Evolutionary conservation across 495 filamentous ascomycete species (phyloP).

Genomic region (Tuber umbilicatum): DNA sequence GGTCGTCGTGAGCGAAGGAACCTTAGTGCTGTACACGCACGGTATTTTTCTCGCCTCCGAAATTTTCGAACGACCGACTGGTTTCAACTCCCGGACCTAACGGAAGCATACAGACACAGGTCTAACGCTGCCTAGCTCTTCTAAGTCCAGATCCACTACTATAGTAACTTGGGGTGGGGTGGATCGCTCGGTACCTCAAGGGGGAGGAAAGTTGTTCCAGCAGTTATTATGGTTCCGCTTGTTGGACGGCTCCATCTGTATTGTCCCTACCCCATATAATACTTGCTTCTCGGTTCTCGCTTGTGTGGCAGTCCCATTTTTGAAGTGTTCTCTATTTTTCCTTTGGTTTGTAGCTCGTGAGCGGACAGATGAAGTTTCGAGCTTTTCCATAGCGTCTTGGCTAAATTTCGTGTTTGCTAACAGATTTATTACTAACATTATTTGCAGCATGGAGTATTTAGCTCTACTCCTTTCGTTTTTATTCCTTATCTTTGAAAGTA

Average conservation of each 20-base stretch:
- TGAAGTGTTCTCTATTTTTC: background rate
- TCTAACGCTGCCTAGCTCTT: background rate
- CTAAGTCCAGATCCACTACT: background rate
- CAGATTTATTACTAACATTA: background rate
- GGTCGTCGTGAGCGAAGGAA: background rate
- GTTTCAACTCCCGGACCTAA: background rate
- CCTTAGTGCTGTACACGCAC: conserved; percentile 4
- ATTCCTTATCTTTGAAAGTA: conserved; percentile 68
- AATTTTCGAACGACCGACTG: background rate
- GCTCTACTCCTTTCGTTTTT: conserved; percentile 75
- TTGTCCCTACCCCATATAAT: conserved; percentile 16
- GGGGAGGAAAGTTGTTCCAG: background rate
- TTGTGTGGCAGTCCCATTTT: background rate
- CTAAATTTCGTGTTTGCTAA: background rate
- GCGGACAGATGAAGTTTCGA: background rate
- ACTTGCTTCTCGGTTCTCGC: conserved; percentile 9
- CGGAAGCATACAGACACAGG: background rate
- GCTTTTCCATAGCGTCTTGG: background rate
- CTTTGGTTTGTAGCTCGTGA: background rate
- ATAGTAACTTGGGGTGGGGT: background rate
- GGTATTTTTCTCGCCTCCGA: background rate
- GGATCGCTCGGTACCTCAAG: background rate
- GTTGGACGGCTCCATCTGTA: conserved; percentile 41
- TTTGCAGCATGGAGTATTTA: conserved; percentile 69
- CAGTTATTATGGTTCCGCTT: conserved; percentile 30